Evolutionary conservation across 2,329 filamentous ascomycete species (phyloP), one percentile per base, ranked within the genome.

Genomic region (Cordyceps pruinosa): DNA sequence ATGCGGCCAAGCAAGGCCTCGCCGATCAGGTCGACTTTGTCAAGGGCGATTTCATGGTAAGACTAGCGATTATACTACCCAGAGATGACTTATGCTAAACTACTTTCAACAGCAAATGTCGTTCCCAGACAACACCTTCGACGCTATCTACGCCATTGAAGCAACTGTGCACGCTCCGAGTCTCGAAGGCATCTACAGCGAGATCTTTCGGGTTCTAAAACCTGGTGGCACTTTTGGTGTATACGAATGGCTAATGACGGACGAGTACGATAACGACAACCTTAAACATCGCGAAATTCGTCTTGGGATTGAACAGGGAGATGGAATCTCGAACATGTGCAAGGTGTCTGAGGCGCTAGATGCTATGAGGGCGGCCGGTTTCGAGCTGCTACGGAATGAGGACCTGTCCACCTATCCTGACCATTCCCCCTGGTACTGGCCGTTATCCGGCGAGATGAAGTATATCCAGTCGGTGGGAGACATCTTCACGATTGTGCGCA

Each of bases 201-300:
- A 97, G 73, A 97, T 97, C 68, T 92, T 87, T 83, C 89, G 90
- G 48, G 92, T 97, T 23, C 81, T 99, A 62, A 99, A 97, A 82
- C 94, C 94, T 21, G 94, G 94, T 60, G 93, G 94, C 72, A 80
- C 90, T 52, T 99, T 97, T 66, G 94, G 93, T 69, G 93, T 97
- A 53, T 99, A 97, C 76, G 94, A 99, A 75, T 97, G 94, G 94
- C 80, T 97, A 69, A 97, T 99, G 94, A 97, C 92, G 7, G 92
- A 97, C 61, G 78, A 86, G 25, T 99, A 97, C 75, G 88, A 97
- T 76, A 93, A 96, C 70, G 80, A 88, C 60, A 91, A 97, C 79
- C 73, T 89, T 1, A 80, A 85, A 67, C 94, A 97, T 77, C 88
- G 91, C 64, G 84, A 89, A 70, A 94, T 97, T 69, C 89, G 94